Evolutionary conservation across 163 green algal genomes (phyloP).

Genomic region (Botryococcus braunii): DNA sequence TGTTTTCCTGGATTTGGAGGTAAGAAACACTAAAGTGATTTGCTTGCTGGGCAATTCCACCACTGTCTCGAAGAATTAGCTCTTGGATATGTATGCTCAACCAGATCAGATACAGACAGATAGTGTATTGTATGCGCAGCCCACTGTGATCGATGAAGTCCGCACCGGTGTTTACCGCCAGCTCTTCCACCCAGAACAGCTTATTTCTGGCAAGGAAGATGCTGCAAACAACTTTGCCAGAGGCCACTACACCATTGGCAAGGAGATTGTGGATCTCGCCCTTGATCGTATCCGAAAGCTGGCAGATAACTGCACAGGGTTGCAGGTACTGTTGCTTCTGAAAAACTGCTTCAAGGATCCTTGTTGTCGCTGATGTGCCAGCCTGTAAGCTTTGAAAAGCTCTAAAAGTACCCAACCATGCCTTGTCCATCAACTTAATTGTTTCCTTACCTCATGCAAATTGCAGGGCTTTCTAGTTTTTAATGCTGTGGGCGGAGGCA

Average conservation of each 20-base stretch:
- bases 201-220: conserved; percentile 99
- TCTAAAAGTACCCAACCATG: too few relatives aligned
- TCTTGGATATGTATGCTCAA: too few relatives aligned
- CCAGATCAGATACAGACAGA: too few relatives aligned
- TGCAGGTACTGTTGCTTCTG: too few relatives aligned
- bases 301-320: conserved; percentile 96
- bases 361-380: too few relatives aligned
- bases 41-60: too few relatives aligned
- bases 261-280: conserved; percentile 95
- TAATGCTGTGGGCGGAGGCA: conserved; percentile 97
- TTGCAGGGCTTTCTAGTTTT: conserved; percentile 99
- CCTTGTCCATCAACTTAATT: too few relatives aligned
- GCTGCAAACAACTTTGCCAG: conserved; percentile 99
- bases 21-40: too few relatives aligned
- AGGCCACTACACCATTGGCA: conserved; percentile 69
- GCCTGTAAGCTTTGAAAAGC: too few relatives aligned
- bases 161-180: conserved; percentile 96
- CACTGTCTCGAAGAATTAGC: too few relatives aligned
- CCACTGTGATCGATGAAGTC: conserved; percentile 98
- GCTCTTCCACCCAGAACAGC: conserved; percentile 99
- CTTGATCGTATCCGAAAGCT: conserved; percentile 98
- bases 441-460: too few relatives aligned
- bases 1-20: conserved; percentile 97
- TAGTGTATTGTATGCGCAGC: conserved; percentile 49
- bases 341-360: too few relatives aligned